phyloP scores from a whole-genome alignment of 2,329 filamentous ascomycete genomes.

The Ceratocystis ficicola region DNA sequence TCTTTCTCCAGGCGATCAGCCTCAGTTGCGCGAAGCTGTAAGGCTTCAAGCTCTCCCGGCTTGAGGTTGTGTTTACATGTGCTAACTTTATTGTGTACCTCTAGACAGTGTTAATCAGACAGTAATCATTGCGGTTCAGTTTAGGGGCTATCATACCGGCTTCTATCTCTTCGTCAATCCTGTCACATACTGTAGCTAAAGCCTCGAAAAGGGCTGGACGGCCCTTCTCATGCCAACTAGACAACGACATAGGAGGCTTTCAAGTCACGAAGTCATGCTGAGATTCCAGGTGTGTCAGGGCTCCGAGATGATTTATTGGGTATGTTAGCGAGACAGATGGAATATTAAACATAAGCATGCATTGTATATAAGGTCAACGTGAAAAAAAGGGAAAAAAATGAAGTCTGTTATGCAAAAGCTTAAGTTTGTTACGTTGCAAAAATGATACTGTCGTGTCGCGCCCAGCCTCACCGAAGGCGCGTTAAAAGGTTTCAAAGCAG shows the following conservation, averaged over 20 bases:
- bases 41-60: constrained; percentile 29
- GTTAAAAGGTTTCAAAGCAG: constrained; percentile 1
- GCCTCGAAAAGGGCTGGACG: constrained; percentile 33
- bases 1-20: constrained; percentile 33
- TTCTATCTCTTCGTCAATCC: constrained; percentile 32
- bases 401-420: background rate
- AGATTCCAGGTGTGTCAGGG: background rate
- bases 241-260: constrained; percentile 26
- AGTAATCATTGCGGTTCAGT: background rate
- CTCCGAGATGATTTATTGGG: background rate
- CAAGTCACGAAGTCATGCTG: constrained; percentile 14
- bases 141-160: constrained; percentile 27
- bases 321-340: background rate
- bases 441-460: background rate
- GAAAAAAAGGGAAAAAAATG: background rate
- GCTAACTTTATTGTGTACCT: constrained; percentile 23
- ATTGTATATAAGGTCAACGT: constrained; percentile 1
- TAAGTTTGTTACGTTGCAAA: background rate
- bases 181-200: constrained; percentile 32
- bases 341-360: constrained; percentile 7
- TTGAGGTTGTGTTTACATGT: constrained; percentile 24
- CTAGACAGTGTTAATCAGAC: background rate
- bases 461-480: background rate
- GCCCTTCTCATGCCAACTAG: constrained; percentile 32
- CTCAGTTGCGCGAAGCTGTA: constrained; percentile 28